Conservation (phyloP, 257 asterid species). For the Orobanche coerulescens region DNA sequence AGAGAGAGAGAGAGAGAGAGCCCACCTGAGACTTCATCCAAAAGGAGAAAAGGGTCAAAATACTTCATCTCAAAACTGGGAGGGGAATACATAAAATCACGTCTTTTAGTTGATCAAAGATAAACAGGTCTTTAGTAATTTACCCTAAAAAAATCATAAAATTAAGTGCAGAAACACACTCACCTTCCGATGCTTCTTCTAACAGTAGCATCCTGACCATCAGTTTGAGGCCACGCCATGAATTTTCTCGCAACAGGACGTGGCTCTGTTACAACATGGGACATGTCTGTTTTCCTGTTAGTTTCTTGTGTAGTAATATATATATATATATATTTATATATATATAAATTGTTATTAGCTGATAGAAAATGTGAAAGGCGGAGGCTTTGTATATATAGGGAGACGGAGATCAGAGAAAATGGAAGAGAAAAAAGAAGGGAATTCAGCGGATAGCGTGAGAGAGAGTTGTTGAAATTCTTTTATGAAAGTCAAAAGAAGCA, state of each 20-base stretch:
- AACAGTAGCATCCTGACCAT: constrained; percentile 83
- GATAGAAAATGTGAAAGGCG: too few relatives aligned
- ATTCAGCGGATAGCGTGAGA: too few relatives aligned
- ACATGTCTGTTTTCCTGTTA: too few relatives aligned
- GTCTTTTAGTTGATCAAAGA: neutral
- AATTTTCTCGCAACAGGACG: constrained; percentile 61
- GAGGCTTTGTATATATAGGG: too few relatives aligned
- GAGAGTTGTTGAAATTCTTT: too few relatives aligned
- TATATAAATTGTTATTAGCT: neutral
- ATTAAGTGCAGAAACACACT: neutral
- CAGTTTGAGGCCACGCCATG: constrained; percentile 74
- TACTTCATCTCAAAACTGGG: constrained; percentile 68
- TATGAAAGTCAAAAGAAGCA: too few relatives aligned
- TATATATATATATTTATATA: constrained; percentile 33
- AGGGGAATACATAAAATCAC: neutral
- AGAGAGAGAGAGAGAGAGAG: neutral
- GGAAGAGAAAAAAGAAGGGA: too few relatives aligned
- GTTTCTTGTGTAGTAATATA: too few relatives aligned
- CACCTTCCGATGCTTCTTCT: constrained; percentile 93
- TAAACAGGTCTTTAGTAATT: neutral
- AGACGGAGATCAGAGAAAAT: too few relatives aligned
- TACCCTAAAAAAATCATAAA: too few relatives aligned
- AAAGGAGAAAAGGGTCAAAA: constrained; percentile 76
- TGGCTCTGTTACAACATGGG: constrained; percentile 35
- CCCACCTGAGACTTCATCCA: constrained; percentile 83